Evolutionary conservation across 2,329 filamentous ascomycete species (phyloP), one percentile per base, ranked within the genome.

Genomic region (Didymella lethalis): DNA sequence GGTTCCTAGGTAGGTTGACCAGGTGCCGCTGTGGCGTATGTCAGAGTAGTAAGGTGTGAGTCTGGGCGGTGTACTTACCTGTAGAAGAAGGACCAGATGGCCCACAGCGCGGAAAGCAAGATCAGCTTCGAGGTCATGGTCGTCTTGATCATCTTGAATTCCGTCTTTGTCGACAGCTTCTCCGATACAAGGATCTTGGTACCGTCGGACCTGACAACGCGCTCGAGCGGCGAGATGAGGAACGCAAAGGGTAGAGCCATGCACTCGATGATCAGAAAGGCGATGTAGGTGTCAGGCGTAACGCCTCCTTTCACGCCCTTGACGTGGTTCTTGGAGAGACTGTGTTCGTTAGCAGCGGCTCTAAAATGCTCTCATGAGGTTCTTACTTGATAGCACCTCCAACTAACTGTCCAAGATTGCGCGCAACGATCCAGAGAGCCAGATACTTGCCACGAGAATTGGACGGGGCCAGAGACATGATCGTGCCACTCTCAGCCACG

Each of bases 81-180:
- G 56, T 81, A 82, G 65, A 81, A 81, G 63, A 81, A 81, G 0
- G 79, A 81, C 79, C 80, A 81, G 18, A 82, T 52, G 2, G 79
- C 79, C 79, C 79, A 82, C 4, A 80, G 76, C 18, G 70, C 69
- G 18, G 70, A 73, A n/a, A 73, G 71, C 12, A 80, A 12, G 45
- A 80, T 79, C 3, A 81, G 75, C 41, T 75, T 78, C 0, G 70
- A 73, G 3, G 66, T 71, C 67, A 70, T 66, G 0, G 70, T 81
- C 52, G 72, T 70, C 43, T 61, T 72, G 64, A 81, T 81, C 47
- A 73, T 76, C 61, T 75, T 78, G 26, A 79, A 68, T 54, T 81
- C 64, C 28, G 71, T 62, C 62, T 78, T 80, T 32, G 76, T 79
- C 2, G 67, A 65, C 12, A 81, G 73, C 18, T 75, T 71, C 47